Conservation (phyloP, 148 eudicot genomes). For the Pouteria glomerata region DNA sequence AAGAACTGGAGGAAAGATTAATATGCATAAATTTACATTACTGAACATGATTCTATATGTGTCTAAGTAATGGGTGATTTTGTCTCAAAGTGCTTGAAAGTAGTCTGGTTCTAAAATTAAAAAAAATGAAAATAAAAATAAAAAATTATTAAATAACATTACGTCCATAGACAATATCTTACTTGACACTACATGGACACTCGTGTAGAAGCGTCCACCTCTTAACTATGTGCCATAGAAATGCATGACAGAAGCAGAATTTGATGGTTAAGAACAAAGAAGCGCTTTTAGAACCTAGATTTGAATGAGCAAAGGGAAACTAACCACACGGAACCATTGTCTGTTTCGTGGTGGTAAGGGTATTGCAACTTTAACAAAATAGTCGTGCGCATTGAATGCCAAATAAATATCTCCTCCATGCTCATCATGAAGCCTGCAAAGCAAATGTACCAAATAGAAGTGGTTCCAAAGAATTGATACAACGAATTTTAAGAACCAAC, state of each 20-base stretch:
- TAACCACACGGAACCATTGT: slow-evolving; percentile 92
- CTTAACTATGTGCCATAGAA: not conserved
- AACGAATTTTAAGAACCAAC: not conserved
- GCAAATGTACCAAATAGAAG: not conserved
- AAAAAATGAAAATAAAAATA: too few relatives aligned
- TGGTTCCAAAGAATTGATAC: not conserved
- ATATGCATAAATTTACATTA: too few relatives aligned
- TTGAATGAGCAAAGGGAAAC: slow-evolving; percentile 23
- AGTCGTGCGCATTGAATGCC: slow-evolving; percentile 94
- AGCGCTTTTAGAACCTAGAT: not conserved
- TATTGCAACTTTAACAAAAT: slow-evolving; percentile 51
- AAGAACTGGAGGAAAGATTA: too few relatives aligned
- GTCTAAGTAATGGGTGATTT: too few relatives aligned
- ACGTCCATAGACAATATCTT: too few relatives aligned
- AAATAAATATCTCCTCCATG: slow-evolving; percentile 59
- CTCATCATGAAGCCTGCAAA: slow-evolving; percentile 65
- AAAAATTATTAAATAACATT: too few relatives aligned
- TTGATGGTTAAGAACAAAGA: not conserved
- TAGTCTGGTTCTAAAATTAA: too few relatives aligned
- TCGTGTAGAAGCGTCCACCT: not conserved
- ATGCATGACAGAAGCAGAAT: not conserved
- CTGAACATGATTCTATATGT: too few relatives aligned
- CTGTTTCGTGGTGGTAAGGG: slow-evolving; percentile 70
- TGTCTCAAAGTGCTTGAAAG: too few relatives aligned
- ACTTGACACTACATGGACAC: too few relatives aligned